phyloP scores from a whole-genome alignment of 208 protist species.

The Trichomonas vaginalis region DNA sequence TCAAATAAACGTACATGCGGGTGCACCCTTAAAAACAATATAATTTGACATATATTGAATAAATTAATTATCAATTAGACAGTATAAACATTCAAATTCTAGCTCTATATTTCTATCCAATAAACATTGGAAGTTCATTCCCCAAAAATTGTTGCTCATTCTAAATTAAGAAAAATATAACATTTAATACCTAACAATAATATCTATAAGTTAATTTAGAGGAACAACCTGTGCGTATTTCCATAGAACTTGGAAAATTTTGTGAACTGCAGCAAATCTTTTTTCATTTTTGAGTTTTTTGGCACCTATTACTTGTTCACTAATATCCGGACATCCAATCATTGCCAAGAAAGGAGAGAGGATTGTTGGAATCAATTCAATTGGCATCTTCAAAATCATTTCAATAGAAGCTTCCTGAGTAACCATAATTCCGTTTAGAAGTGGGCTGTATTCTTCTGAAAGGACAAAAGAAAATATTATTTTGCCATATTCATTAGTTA shows the following conservation, averaged over 20 bases:
- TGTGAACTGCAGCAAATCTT: background rate
- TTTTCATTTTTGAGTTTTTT: background rate
- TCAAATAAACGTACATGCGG: too few species aligned
- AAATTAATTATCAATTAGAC: too few species aligned
- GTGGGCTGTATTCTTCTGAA: background rate
- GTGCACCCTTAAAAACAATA: too few species aligned
- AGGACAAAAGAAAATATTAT: background rate
- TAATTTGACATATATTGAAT: too few species aligned
- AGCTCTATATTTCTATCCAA: too few species aligned
- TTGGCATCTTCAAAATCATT: background rate
- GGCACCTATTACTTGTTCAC: background rate
- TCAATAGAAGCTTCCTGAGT: background rate
- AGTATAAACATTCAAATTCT: too few species aligned
- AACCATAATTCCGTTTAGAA: background rate
- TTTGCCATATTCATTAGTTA: background rate
- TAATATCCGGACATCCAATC: background rate
- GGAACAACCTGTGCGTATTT: background rate
- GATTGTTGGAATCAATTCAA: background rate
- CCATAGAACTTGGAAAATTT: background rate
- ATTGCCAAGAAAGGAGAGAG: background rate
- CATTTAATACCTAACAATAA: too few species aligned
- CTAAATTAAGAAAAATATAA: too few species aligned
- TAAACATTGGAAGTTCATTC: too few species aligned
- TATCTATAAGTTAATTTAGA: too few species aligned
- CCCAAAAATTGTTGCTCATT: too few species aligned